Base-by-base conservation (phyloP, 805 yeast genomes). In the Ogataea pignaliae region DNA sequence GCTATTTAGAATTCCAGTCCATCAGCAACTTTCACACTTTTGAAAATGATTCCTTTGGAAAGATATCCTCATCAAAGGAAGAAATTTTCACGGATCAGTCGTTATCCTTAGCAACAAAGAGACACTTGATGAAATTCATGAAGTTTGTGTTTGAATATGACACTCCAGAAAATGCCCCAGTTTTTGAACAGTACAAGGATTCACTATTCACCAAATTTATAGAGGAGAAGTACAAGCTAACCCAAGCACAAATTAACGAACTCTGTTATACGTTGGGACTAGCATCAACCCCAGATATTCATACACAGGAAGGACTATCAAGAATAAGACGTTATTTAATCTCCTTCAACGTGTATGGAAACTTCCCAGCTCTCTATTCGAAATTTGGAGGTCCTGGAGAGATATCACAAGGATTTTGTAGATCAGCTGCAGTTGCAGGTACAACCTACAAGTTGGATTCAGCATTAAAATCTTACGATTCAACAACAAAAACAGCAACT, bases 381-480 rank as follows among this genome's bases (percentile, higher is more conserved):
- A 91, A 88, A 70, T 91, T 83, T 66, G 99, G 98, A 45, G 95
- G 96, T 2, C 90, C 96, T 0, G 97, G 98, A 42, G 99, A 91
- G 66, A 71, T 91, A 26, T 83, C 96, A 13, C 99, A 91, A 68
- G 99, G 97, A 1, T 91, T 93, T 65, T 91, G 97, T 68, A 76
- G 99, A 55, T 85, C 95, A 45, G 98, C 98, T 3, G 99, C 99
- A 12, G 98, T 91, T 50, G 98, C 93, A 15, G 98, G 98, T 43
- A 85, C 97, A 43, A 88, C 95, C 30, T 91, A 93, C 68, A 88
- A 89, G 63, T 72, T 91, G 44, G 81, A 83, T 59, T 83, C 93
- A 13, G 68, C 73, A 34, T 65, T 91, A 41, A 68, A 68, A 5
- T 77, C 79, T 32, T 88, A 71, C 65, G 91, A 91, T 61, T 79